Base-by-base conservation (phyloP, 176 grass and related monocot species). In the Rhynchospora tenuis region DNA sequence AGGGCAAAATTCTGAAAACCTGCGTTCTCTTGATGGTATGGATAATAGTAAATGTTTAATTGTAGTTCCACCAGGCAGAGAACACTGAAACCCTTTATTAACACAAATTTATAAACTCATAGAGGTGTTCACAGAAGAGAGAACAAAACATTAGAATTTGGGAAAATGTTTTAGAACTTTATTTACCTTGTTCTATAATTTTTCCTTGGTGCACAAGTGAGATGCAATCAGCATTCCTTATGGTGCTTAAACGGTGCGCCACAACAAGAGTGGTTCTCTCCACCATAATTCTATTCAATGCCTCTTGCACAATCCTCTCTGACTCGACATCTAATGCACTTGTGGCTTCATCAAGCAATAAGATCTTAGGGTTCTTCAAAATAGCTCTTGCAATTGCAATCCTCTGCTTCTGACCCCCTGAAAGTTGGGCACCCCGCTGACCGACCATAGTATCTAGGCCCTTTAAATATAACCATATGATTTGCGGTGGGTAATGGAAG, bases 391-490 rank as follows among this genome's bases (percentile, higher is more conserved):
- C 94, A 52, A 97, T 94, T 60, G 90, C 94, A 88, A 94, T 89
- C 78, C 91, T 92, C 81, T 97, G 94, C 79, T 97, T 94, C 77
- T 97, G 94, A 47, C 94, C 94, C 14, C 94, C 94, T n/a, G 94
- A 97, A 56, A 94, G 92, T 46, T 94, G 91, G 64, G 92, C 84
- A 22, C 94, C 94, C 48, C 83, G 90, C 26, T 92, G 91, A 17
- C 94, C 94, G 61, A 97, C 94, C 85, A 97, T 83, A 54, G 94
- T 97, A 70, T 97, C 90, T 70, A 92, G 89, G 1, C 94, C 94
- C 94, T 97, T 54, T 63, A 29, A 66, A 26, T n/a, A 82, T 17
- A 29, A 47, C 47, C 29, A 48, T 27, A 52, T 75, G 22, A 52
- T 15, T 75, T 47, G 14, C 46, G 28, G 22, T 29, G 4, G 22